These are phyloP conservation scores for Cordyceps fumosorosea DNA, from an alignment of 2,329 filamentous ascomycete species.

Conservation along the genomic window DNA sequence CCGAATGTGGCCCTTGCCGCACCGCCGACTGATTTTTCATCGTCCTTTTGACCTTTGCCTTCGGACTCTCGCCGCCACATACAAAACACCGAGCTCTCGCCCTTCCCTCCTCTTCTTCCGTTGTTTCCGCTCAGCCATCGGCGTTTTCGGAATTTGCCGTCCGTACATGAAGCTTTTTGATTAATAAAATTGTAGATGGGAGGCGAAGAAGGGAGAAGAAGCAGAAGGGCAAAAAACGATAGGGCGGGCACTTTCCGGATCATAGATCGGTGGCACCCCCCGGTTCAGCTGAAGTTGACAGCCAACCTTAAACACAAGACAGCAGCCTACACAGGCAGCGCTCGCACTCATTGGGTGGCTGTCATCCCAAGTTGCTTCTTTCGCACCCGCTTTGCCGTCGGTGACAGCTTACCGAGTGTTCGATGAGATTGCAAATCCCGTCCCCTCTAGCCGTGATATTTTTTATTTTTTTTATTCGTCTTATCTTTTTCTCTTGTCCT, in stretches of 20 bases:
- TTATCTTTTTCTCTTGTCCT: background rate
- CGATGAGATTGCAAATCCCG: background rate
- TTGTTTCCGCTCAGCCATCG: background rate
- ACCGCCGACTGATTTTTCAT: too few species aligned
- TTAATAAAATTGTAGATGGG: background rate
- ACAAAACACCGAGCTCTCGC: background rate
- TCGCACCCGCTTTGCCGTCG: background rate
- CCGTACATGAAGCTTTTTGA: background rate
- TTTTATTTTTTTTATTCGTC: background rate
- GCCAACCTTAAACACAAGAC: background rate
- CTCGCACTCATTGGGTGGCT: background rate
- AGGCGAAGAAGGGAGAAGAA: background rate
- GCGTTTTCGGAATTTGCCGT: background rate
- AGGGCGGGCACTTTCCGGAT: background rate
- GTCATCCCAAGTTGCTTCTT: background rate
- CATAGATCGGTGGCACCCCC: background rate
- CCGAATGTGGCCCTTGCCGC: background rate
- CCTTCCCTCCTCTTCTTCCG: background rate
- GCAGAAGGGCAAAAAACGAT: background rate
- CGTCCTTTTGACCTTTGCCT: too few species aligned
- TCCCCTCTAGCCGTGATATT: background rate
- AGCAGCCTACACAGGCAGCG: too few species aligned
- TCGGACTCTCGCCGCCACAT: background rate
- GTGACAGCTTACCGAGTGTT: background rate
- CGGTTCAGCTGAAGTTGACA: slow-evolving; percentile 5